A percentile compares a stretch with the other conserved stretches of the same genome.
Conservation (phyloP, 108 stramenopile genomes). For the Cylindrotheca fusiformis region DNA sequence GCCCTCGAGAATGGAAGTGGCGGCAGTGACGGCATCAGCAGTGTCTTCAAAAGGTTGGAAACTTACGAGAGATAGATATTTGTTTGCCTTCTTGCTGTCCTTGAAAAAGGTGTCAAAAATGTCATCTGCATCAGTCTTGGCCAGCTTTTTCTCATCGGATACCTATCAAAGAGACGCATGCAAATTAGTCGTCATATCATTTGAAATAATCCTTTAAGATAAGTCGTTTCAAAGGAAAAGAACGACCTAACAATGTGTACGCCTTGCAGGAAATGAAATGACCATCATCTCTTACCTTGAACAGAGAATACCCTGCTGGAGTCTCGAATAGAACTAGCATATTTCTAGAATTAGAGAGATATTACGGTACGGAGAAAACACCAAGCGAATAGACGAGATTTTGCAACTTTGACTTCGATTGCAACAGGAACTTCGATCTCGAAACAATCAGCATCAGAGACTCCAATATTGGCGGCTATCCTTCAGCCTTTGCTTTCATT, state of each 20-base stretch:
- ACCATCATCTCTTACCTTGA: constrained; percentile 78
- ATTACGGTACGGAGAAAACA: no score
- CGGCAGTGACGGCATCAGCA: constrained; percentile 96
- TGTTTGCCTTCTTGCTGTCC: constrained; percentile 69
- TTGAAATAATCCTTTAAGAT: no score
- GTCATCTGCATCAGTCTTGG: constrained; percentile 81
- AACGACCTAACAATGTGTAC: not conserved
- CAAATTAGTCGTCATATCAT: no score
- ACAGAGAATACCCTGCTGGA: constrained; percentile 97
- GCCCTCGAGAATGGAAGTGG: constrained; percentile 92
- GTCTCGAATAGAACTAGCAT: constrained; percentile 99
- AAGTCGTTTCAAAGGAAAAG: no score
- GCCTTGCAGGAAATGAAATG: not conserved
- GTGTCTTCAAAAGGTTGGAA: constrained; percentile 98
- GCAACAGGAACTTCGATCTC: no score
- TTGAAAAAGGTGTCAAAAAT: constrained; percentile 88
- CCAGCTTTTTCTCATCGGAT: constrained; percentile 87
- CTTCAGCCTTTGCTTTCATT: no score
- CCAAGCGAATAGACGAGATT: no score
- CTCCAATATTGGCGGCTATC: no score
- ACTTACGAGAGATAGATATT: constrained; percentile 81
- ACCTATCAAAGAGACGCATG: constrained; percentile 39
- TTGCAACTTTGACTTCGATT: no score
- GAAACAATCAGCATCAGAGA: no score
- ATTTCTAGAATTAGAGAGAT: constrained; percentile 6